Evolutionary conservation across 2,329 filamentous ascomycete species (phyloP).

Genomic region (Talaromyces sp.): DNA sequence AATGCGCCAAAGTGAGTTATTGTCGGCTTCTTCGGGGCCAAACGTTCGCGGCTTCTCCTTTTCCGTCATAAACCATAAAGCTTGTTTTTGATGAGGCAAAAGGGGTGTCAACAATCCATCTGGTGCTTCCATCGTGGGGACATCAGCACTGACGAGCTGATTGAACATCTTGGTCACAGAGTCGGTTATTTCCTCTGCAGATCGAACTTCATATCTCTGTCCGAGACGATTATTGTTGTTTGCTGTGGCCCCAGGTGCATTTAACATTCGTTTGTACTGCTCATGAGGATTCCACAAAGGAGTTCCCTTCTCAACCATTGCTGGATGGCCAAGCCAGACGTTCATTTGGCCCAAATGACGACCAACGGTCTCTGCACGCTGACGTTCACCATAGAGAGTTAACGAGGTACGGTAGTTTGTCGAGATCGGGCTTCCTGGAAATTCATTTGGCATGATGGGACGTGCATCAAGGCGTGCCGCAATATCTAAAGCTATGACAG

Average conservation of each 20-base stretch:
- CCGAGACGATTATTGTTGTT: conserved; percentile 20
- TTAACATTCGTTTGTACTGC: conserved; percentile 50
- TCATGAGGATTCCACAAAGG: conserved; percentile 77
- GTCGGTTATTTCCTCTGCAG: conserved; percentile 81
- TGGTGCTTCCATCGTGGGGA: conserved; percentile 73
- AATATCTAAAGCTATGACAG: conserved; percentile 66
- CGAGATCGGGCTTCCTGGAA: conserved; percentile 64
- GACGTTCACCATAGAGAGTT: conserved; percentile 77
- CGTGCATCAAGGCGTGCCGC: conserved; percentile 71
- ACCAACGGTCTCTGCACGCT: conserved; percentile 67
- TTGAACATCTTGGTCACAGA: conserved; percentile 90
- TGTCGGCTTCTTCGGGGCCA: conserved; percentile 61
- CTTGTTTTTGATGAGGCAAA: conserved; percentile 86
- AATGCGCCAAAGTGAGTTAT: conserved; percentile 77
- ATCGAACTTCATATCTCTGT: conserved; percentile 56
- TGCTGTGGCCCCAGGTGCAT: conserved; percentile 29
- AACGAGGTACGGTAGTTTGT: conserved; percentile 66
- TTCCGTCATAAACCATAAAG: conserved; percentile 79
- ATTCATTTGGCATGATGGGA: conserved; percentile 65
- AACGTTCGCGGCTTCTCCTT: conserved; percentile 71
- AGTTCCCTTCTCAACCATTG: conserved; percentile 67
- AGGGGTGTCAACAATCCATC: conserved; percentile 66
- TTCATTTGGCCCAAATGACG: conserved; percentile 66
- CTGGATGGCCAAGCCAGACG: conserved; percentile 68
- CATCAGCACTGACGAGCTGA: conserved; percentile 72